These are phyloP conservation scores for Mrakiaceae sp. DNA, from an alignment of 1,284 basidiomycete species.

Conservation along the genomic window DNA sequence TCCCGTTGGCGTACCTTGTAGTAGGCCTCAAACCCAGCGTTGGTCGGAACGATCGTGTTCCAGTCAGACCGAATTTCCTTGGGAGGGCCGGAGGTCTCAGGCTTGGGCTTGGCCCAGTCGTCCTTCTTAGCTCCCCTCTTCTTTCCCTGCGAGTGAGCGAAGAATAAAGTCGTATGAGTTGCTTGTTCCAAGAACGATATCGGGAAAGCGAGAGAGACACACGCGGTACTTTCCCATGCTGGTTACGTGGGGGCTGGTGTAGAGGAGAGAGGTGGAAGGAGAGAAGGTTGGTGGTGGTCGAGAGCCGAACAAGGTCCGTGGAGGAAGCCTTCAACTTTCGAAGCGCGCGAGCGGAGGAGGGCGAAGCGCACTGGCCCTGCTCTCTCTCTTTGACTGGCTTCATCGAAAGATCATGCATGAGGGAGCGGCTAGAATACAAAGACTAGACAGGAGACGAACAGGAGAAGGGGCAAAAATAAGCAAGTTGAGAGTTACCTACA, in stretches of 20 bases:
- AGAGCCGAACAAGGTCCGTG: too few species aligned
- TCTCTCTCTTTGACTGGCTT: too few species aligned
- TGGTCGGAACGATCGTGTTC: slow-evolving; percentile 7
- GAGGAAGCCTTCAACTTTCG: too few species aligned
- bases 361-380: too few species aligned
- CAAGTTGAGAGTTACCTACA: background rate
- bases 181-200: too few species aligned
- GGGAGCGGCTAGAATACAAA: background rate
- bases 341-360: too few species aligned
- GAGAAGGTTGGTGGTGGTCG: too few species aligned
- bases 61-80: background rate
- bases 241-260: too few species aligned
- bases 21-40: slow-evolving; percentile 9
- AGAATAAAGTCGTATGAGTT: background rate
- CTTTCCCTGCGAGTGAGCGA: background rate
- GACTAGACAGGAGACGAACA: background rate
- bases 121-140: background rate
- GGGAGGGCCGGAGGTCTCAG: background rate
- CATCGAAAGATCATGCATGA: background rate
- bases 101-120: background rate
- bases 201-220: too few species aligned
- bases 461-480: too few species aligned
- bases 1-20: slow-evolving; percentile 11
- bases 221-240: too few species aligned
- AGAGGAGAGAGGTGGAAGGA: too few species aligned